Percentiles rank a stretch among this genome's conserved stretches.
These are phyloP conservation scores for Leccinum variicolor DNA, from an alignment of 768 basidiomycete genomes.

Conservation along the genomic window DNA sequence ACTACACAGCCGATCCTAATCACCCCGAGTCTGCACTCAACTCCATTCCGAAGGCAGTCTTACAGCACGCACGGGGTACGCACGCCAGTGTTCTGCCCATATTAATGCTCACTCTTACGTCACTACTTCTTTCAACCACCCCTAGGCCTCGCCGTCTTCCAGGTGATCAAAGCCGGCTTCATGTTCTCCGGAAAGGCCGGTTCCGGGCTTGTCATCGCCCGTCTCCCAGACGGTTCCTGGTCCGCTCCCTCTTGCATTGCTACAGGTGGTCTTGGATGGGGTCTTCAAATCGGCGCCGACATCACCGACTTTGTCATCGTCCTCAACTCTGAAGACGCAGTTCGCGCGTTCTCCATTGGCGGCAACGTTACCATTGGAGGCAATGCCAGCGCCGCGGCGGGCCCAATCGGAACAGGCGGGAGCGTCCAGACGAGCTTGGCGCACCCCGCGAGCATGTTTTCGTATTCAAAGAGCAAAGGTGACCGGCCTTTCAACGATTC, in stretches of 20 bases:
- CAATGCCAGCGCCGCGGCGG: conserved; percentile 78
- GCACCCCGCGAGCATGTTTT: conserved; percentile 96
- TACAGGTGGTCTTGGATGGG: conserved; percentile 92
- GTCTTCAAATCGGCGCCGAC: conserved; percentile 94
- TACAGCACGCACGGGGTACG: conserved; percentile 84
- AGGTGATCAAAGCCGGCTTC: conserved; percentile 91
- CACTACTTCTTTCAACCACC: background rate
- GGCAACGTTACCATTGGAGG: conserved; percentile 97
- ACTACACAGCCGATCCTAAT: conserved; percentile 73
- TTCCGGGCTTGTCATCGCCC: conserved; percentile 88
- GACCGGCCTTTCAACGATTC: conserved; percentile 14
- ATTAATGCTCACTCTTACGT: background rate
- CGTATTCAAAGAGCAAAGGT: conserved; percentile 95
- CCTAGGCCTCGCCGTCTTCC: conserved; percentile 89
- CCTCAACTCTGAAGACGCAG: conserved; percentile 94
- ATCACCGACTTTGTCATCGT: conserved; percentile 96
- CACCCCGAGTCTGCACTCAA: conserved; percentile 90
- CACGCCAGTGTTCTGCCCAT: background rate
- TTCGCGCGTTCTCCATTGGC: conserved; percentile 90
- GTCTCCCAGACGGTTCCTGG: conserved; percentile 94
- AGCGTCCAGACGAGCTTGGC: conserved; percentile 84
- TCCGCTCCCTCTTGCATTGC: conserved; percentile 96
- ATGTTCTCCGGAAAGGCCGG: conserved; percentile 95
- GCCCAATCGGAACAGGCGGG: conserved; percentile 93
- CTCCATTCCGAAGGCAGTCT: conserved; percentile 87